A percentile compares a stretch with the other conserved stretches of the same genome.
Conservation (phyloP, 148 eudicot species). For the Beta vulgaris region DNA sequence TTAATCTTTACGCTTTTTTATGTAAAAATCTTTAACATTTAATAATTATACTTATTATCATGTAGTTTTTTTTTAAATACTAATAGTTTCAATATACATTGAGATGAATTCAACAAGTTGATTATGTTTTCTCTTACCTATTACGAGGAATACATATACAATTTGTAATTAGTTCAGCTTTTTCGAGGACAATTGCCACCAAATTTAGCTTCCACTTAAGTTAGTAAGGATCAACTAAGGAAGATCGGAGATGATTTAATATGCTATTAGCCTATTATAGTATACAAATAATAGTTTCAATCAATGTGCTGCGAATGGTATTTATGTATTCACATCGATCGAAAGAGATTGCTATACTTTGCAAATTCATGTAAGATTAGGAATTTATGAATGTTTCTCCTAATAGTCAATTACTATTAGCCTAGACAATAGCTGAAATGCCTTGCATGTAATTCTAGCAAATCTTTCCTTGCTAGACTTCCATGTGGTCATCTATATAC, state of each 20-base stretch:
- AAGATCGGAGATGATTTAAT: not conserved
- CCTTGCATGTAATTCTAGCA: not conserved
- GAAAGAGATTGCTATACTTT: slow-evolving; percentile 1
- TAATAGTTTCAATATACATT: too few relatives aligned
- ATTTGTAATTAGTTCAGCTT: not conserved
- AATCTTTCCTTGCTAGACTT: too few relatives aligned
- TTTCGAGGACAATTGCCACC: slow-evolving; percentile 2
- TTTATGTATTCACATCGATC: not conserved
- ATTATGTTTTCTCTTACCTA: too few relatives aligned
- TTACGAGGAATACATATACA: too few relatives aligned
- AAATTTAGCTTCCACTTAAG: not conserved
- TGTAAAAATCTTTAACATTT: too few relatives aligned
- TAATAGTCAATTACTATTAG: not conserved
- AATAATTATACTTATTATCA: too few relatives aligned
- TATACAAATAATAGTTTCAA: not conserved
- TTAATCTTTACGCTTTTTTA: too few relatives aligned
- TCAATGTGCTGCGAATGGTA: not conserved
- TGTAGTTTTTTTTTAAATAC: too few relatives aligned
- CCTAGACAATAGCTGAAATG: not conserved
- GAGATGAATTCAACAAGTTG: too few relatives aligned
- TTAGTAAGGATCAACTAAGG: not conserved
- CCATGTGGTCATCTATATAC: too few relatives aligned
- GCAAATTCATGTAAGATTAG: not conserved
- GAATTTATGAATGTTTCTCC: not conserved
- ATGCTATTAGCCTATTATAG: not conserved